Evolutionary conservation across 768 basidiomycete species (phyloP).

Genomic region (Kockovaella imperatae): DNA sequence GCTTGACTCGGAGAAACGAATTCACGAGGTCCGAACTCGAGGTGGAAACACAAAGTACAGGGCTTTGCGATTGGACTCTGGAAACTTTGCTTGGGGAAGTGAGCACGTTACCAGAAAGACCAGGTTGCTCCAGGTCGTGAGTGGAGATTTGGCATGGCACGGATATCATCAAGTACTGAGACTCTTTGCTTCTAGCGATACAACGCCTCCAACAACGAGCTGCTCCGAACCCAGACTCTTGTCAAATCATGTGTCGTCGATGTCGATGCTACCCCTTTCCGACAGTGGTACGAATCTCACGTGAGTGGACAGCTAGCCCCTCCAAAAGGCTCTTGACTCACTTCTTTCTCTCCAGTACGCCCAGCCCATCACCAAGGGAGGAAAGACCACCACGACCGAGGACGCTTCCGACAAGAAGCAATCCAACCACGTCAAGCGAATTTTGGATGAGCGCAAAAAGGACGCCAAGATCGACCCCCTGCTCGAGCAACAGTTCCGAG

Average conservation of each 20-base stretch:
- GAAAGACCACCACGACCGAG: conserved; percentile 54
- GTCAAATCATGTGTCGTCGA: conserved; percentile 96
- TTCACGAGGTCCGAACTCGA: conserved; percentile 89
- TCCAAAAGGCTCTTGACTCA: neutral
- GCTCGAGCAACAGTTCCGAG: conserved; percentile 80
- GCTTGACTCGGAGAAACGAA: conserved; percentile 78
- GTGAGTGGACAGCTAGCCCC: conserved; percentile 51
- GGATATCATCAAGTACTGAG: neutral
- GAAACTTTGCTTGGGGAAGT: conserved; percentile 98
- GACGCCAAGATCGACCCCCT: conserved; percentile 86
- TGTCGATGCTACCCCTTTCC: conserved; percentile 96
- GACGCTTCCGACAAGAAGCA: conserved; percentile 60
- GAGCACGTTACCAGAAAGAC: conserved; percentile 93
- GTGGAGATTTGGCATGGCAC: conserved; percentile 41
- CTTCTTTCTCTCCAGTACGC: conserved; percentile 60
- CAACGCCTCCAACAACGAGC: conserved; percentile 99
- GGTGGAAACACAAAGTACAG: conserved; percentile 94
- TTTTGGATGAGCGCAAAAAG: conserved; percentile 82
- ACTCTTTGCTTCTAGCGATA: conserved; percentile 59
- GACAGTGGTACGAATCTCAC: conserved; percentile 98
- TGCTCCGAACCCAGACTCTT: conserved; percentile 98
- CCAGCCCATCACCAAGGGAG: conserved; percentile 76
- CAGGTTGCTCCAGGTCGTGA: conserved; percentile 86
- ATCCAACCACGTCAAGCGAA: conserved; percentile 84
- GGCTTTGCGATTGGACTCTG: conserved; percentile 89